Conservation (phyloP, 305 asterid species). For the Rubia peregrina region DNA sequence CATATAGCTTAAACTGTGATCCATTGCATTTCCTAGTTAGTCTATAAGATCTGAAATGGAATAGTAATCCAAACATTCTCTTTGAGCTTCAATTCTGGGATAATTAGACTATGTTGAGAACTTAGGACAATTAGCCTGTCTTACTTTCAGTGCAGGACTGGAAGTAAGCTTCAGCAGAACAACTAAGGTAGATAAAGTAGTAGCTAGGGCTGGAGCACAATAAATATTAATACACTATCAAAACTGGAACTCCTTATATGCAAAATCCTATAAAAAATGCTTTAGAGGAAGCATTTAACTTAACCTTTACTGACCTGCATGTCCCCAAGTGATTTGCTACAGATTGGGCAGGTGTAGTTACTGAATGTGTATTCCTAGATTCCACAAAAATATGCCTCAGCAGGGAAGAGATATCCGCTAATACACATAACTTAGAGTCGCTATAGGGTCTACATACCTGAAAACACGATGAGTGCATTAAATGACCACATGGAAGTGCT, state of each 20-base stretch:
- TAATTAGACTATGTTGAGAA: not conserved
- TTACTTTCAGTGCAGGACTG: not conserved
- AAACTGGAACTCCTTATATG: not conserved
- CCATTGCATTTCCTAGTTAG: not conserved
- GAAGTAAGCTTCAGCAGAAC: not conserved
- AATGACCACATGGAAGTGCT: conserved; percentile 84
- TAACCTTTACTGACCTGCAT: conserved; percentile 61
- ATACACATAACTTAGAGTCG: conserved; percentile 3
- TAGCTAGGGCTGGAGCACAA: not conserved
- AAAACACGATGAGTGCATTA: conserved; percentile 87
- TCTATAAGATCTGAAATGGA: not conserved
- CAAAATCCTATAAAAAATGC: not conserved
- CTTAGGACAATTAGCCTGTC: not conserved
- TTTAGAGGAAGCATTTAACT: not conserved
- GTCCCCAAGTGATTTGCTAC: conserved; percentile 94
- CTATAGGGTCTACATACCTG: conserved; percentile 41
- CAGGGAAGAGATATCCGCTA: conserved; percentile 8
- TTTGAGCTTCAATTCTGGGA: not conserved
- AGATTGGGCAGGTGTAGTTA: conserved; percentile 80
- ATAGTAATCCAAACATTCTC: not conserved
- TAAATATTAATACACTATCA: not conserved
- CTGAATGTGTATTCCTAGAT: conserved; percentile 72
- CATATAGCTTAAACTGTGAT: not conserved
- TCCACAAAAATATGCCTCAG: conserved; percentile 21
- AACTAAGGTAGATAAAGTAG: not conserved